Evolutionary conservation across 2,329 filamentous ascomycete species (phyloP).

Genomic region (Penicillium sclerotiorum): DNA sequence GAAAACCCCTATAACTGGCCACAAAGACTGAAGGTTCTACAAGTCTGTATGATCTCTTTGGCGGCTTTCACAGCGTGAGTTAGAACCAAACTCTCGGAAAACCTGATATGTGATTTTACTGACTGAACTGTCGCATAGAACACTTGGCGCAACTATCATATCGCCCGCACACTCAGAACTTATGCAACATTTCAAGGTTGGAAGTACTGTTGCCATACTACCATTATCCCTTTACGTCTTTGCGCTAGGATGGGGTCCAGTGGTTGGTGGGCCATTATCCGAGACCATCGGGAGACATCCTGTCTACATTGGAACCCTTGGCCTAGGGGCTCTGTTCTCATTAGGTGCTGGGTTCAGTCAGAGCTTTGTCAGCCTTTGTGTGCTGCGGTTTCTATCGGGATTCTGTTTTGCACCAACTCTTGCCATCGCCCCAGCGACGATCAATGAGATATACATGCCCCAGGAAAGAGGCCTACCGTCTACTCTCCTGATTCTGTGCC

Average conservation of each 20-base stretch:
- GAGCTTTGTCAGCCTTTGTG: conserved; percentile 12
- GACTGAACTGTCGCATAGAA: conserved; percentile 4
- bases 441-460: conserved; percentile 26
- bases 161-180: conserved; percentile 14
- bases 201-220: conserved; percentile 19
- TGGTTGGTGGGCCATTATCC: conserved; percentile 26
- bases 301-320: conserved; percentile 18
- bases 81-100: not conserved
- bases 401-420: conserved; percentile 21
- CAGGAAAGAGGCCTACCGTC: conserved; percentile 18
- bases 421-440: conserved; percentile 19
- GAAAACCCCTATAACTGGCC: conserved; percentile 24
- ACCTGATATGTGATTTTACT: not conserved
- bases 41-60: conserved; percentile 17
- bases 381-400: conserved; percentile 20
- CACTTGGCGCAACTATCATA: conserved; percentile 19
- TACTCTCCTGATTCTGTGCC: conserved; percentile 22
- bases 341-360: conserved; percentile 17
- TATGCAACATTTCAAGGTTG: conserved; percentile 18
- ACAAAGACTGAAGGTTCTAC: conserved; percentile 8
- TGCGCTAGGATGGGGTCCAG: conserved; percentile 21
- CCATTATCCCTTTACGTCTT: conserved; percentile 21
- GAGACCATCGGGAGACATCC: conserved; percentile 27
- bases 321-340: conserved; percentile 19
- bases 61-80: conserved; percentile 21